Percentiles rank a stretch among this genome's conserved stretches.
Evolutionary conservation across 1,139 yeast species (phyloP).

Genomic region (Lodderomyces pseudojiufengensis): DNA sequence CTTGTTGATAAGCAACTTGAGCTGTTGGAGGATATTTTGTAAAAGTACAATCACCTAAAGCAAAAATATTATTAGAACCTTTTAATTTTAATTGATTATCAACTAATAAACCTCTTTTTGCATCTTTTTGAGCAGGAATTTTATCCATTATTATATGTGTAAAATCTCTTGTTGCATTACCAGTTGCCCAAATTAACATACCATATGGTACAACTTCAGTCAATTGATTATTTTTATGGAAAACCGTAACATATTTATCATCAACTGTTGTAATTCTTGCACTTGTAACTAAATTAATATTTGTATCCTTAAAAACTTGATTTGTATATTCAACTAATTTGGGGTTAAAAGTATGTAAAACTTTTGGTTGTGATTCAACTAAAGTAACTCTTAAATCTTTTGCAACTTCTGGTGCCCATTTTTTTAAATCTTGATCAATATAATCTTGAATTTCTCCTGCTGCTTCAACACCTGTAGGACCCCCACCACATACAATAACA

Average conservation of each 20-base stretch:
- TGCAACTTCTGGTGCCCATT: conserved; percentile 85
- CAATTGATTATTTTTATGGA: conserved; percentile 51
- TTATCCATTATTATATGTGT: conserved; percentile 60
- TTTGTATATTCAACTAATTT: conserved; percentile 81
- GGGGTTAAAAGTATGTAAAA: conserved; percentile 81
- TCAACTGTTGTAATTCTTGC: conserved; percentile 86
- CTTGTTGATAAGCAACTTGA: conserved; percentile 95
- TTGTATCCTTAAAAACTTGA: conserved; percentile 71
- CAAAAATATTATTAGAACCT: conserved; percentile 80
- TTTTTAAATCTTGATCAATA: conserved; percentile 81
- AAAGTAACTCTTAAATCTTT: conserved; percentile 76
- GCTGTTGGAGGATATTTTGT: conserved; percentile 93
- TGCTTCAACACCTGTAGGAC: conserved; percentile 94
- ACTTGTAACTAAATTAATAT: conserved; percentile 70
- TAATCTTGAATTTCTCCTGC: conserved; percentile 94
- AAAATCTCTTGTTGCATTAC: conserved; percentile 82
- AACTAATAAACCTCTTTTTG: conserved; percentile 83
- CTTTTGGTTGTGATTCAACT: conserved; percentile 88
- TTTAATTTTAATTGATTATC: conserved; percentile 77
- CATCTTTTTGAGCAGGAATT: conserved; percentile 76
- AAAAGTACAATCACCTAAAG: conserved; percentile 89
- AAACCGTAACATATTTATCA: conserved; percentile 62
- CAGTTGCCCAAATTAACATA: conserved; percentile 93
- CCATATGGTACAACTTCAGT: conserved; percentile 73
- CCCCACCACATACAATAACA: conserved; percentile 90